Evolutionary conservation across 2,329 filamentous ascomycete genomes (phyloP).

Genomic region (Trichothecium sympodiale): DNA sequence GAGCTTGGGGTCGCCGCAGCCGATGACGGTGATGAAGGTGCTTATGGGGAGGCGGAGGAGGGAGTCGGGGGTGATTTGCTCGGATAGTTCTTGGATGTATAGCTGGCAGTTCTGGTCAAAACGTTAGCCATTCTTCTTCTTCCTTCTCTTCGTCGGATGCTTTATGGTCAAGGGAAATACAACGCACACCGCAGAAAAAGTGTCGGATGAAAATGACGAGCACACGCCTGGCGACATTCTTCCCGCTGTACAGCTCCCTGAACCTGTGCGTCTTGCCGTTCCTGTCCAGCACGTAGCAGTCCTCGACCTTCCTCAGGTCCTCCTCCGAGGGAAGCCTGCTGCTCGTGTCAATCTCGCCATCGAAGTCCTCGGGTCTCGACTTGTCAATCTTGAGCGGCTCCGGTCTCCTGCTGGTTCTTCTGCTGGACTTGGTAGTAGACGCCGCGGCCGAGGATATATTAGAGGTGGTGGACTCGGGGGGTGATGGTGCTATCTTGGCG

Average conservation of each 20-base stretch:
- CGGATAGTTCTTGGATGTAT: slow-evolving; percentile 53
- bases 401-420: too few relatives aligned
- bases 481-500: too few relatives aligned
- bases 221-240: slow-evolving; percentile 42
- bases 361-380: slow-evolving; percentile 38
- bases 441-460: too few relatives aligned
- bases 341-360: slow-evolving; percentile 42
- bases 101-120: slow-evolving; percentile 60
- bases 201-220: slow-evolving; percentile 67
- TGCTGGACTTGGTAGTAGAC: too few relatives aligned
- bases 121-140: slow-evolving; percentile 1
- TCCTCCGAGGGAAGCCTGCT: slow-evolving; percentile 41
- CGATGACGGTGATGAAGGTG: slow-evolving; percentile 58
- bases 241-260: slow-evolving; percentile 49
- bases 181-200: slow-evolving; percentile 70
- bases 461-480: too few relatives aligned
- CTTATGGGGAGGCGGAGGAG: slow-evolving; percentile 39
- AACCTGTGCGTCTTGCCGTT: slow-evolving; percentile 50
- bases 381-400: slow-evolving; percentile 21
- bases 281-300: slow-evolving; percentile 48
- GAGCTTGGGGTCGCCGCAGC: slow-evolving; percentile 58
- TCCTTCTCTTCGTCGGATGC: neutral
- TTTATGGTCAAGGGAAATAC: neutral
- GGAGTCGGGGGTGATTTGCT: slow-evolving; percentile 40
- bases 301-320: slow-evolving; percentile 38